These are phyloP conservation scores for Saccharomycopsis fibuligera DNA, from an alignment of 805 yeast species.

Conservation along the genomic window DNA sequence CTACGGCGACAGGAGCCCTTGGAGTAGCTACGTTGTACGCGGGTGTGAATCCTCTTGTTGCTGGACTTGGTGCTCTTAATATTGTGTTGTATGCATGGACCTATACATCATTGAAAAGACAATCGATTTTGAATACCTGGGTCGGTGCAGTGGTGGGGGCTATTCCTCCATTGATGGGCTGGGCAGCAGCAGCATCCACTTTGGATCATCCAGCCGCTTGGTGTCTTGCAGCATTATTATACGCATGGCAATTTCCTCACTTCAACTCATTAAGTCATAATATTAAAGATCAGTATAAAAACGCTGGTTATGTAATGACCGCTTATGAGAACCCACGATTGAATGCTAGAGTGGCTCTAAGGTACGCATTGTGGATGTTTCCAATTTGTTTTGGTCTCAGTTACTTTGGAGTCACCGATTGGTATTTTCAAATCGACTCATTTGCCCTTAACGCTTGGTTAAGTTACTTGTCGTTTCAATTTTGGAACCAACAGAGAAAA, in stretches of 20 bases:
- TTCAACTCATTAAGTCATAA: slow-evolving; percentile 88
- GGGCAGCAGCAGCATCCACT: slow-evolving; percentile 69
- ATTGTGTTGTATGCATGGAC: slow-evolving; percentile 82
- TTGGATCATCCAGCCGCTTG: slow-evolving; percentile 86
- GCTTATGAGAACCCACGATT: slow-evolving; percentile 87
- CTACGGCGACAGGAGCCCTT: slow-evolving; percentile 60
- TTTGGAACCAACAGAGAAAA: slow-evolving; percentile 75
- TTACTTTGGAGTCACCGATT: slow-evolving; percentile 76
- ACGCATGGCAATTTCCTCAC: slow-evolving; percentile 99
- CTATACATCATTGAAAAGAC: slow-evolving; percentile 85
- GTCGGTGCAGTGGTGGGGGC: slow-evolving; percentile 99
- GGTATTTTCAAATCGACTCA: slow-evolving; percentile 75
- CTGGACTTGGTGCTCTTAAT: slow-evolving; percentile 71
- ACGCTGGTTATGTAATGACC: slow-evolving; percentile 97
- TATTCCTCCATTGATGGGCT: slow-evolving; percentile 97
- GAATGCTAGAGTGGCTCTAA: slow-evolving; percentile 87
- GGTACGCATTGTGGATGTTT: slow-evolving; percentile 89
- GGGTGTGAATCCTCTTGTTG: slow-evolving; percentile 86
- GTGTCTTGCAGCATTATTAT: slow-evolving; percentile 83
- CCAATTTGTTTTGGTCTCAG: slow-evolving; percentile 83
- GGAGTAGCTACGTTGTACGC: slow-evolving; percentile 64
- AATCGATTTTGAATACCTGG: slow-evolving; percentile 88
- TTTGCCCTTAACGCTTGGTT: slow-evolving; percentile 82
- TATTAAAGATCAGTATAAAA: slow-evolving; percentile 78
- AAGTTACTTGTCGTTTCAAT: slow-evolving; percentile 66